Evolutionary conservation across 2,329 filamentous ascomycete species (phyloP).

Genomic region (Talaromyces marneffei): DNA sequence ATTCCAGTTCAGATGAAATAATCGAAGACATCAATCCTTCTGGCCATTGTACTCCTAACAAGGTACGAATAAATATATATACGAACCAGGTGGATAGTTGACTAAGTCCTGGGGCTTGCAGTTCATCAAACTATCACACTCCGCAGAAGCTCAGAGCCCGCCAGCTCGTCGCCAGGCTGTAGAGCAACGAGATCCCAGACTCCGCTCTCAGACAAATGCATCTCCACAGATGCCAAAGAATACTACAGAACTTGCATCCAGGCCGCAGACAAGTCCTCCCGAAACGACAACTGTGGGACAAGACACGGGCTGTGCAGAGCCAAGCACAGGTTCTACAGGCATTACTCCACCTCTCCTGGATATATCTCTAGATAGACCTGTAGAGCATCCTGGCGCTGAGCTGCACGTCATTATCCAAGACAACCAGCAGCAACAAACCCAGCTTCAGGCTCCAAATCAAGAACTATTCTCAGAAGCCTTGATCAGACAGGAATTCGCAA

Average conservation of each 20-base stretch:
- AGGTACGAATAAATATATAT: neutral
- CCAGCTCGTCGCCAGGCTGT: neutral
- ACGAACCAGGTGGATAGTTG: too few relatives aligned
- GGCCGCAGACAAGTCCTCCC: neutral
- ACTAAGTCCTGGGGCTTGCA: neutral
- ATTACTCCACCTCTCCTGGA: neutral
- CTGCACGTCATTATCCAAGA: neutral
- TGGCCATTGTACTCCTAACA: neutral
- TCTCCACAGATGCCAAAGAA: neutral
- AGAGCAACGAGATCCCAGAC: neutral
- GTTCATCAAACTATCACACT: neutral
- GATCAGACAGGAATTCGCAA: neutral
- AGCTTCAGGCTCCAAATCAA: too few relatives aligned
- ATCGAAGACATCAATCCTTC: neutral
- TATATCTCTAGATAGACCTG: neutral
- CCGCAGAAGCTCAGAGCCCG: neutral
- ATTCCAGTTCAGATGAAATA: neutral
- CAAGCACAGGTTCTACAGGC: neutral
- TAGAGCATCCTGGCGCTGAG: neutral
- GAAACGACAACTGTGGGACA: neutral
- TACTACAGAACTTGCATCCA: too few relatives aligned
- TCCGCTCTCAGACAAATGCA: neutral
- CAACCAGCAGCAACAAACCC: neutral
- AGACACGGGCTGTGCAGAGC: neutral
- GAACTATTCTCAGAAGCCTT: neutral